Evolutionary conservation across 2,329 filamentous ascomycete genomes (phyloP).

Genomic region (Aureobasidium vineae): DNA sequence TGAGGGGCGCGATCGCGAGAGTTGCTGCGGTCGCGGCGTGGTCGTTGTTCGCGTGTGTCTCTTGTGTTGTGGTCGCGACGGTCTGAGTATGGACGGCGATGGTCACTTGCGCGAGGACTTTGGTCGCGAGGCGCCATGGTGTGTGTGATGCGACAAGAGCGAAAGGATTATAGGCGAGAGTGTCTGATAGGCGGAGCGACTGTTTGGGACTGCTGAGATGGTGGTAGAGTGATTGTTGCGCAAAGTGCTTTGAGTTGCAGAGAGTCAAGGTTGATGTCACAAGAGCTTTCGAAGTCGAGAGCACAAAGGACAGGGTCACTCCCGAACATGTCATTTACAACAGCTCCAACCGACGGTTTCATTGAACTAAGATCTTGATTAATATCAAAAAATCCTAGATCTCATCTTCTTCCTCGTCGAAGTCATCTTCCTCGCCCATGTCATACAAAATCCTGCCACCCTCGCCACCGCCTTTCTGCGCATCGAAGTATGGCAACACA

Average conservation of each 20-base stretch:
- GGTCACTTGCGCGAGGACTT: constrained; percentile 7
- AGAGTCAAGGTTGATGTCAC: background rate
- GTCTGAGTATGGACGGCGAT: constrained; percentile 12
- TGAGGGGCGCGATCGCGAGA: constrained; percentile 14
- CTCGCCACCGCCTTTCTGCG: constrained; percentile 77
- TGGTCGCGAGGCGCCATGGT: constrained; percentile 23
- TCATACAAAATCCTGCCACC: constrained; percentile 94
- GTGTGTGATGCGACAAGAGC: background rate
- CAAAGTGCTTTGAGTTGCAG: background rate
- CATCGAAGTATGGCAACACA: constrained; percentile 93
- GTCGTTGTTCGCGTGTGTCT: constrained; percentile 8
- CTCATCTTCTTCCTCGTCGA: constrained; percentile 94
- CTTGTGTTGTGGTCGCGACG: constrained; percentile 7
- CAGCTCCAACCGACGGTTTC: background rate
- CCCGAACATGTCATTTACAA: background rate
- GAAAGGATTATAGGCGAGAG: background rate
- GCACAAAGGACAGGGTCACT: constrained; percentile 2
- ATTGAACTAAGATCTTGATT: constrained; percentile 24
- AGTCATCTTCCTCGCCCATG: constrained; percentile 95
- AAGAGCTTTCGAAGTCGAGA: background rate
- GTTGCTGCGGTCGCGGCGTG: constrained; percentile 22
- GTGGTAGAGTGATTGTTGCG: background rate
- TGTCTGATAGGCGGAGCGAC: background rate
- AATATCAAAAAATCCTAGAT: constrained; percentile 47
- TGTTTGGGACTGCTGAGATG: background rate